Percentiles rank a stretch among this genome's conserved stretches.
Evolutionary conservation across 306 rosid species (phyloP).

Genomic region (Erythrophleum fordii): DNA sequence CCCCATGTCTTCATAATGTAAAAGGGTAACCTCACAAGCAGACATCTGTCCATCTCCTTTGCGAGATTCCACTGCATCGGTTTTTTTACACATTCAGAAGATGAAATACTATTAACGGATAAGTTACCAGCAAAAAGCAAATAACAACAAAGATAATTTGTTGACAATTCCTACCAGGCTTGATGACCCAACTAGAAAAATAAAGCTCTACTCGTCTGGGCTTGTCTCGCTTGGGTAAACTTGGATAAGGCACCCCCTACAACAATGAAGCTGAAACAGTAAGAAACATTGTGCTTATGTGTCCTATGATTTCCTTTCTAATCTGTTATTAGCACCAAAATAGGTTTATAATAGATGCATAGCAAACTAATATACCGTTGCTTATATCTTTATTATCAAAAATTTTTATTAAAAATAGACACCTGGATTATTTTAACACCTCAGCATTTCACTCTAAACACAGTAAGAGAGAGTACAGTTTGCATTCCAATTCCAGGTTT

Average conservation of each 20-base stretch:
- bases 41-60: slow-evolving; percentile 88
- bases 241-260: slow-evolving; percentile 84
- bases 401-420: not conserved
- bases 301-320: not conserved
- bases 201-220: slow-evolving; percentile 92
- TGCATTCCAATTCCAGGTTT: not conserved
- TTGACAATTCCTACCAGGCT: slow-evolving; percentile 67
- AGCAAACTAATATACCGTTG: no score
- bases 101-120: slow-evolving; percentile 16
- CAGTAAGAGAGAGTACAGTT: not conserved
- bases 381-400: not conserved
- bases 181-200: slow-evolving; percentile 94
- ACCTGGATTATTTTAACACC: not conserved
- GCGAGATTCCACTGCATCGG: slow-evolving; percentile 83
- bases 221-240: slow-evolving; percentile 88
- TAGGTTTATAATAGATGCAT: not conserved
- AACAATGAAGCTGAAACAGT: slow-evolving; percentile 44
- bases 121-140: slow-evolving; percentile 19
- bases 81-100: slow-evolving; percentile 40
- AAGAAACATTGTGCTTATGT: not conserved
- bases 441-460: not conserved
- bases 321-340: not conserved
- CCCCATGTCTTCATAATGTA: slow-evolving; percentile 98
- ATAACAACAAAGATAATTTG: not conserved
- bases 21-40: slow-evolving; percentile 90